Evolutionary conservation across 106 monocot genomes (phyloP), one percentile per base, ranked within the genome.

Genomic region (Triglochin maritima): DNA sequence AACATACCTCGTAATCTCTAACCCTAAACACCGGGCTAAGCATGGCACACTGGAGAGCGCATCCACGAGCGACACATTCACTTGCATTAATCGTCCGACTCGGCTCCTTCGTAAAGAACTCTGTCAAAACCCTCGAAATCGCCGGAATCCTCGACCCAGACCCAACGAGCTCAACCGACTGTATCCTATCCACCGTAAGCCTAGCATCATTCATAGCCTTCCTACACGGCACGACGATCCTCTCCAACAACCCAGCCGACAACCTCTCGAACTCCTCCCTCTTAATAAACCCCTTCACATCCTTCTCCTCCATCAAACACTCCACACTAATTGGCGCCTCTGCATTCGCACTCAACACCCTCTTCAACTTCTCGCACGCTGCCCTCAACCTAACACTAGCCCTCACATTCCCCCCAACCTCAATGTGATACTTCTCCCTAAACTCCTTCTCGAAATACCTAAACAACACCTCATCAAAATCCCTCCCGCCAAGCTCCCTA

Each of bases 291-390:
- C 93, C 93, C 63, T 66, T 84, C 50, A 94, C 89, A 77, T 94
- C 93, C 61, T 86, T 93, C 76, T 94, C 93, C 48, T 89, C 93
- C 89, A 94, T 86, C 80, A 94, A 74, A 64, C 93, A 94, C 74
- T 94, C 93, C 7, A 94, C 89, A 62, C 69, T 86, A 2, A 94
- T 7, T 0, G 80, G 89, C 0, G 86, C 86, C 63, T 86, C 86
- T 0, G 84, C 78, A 75, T 89, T 89, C 0, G 93, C 89, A 67
- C 93, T 94, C 41, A 94, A 68, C 7, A 94, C 82, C 79, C 82
- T 94, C 82, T 94, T 89, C 68, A 86, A 66, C 78, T 94, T 94
- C 86, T 94, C 89, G 29, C 93, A 94, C 0, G 89, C 76, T 43
- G 69, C 50, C 61, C 79, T 81, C 72, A 94, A 56, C 67, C 89